Base-by-base conservation (phyloP, 2,329 filamentous ascomycete genomes). In the Fonsecaea pedrosoi region DNA sequence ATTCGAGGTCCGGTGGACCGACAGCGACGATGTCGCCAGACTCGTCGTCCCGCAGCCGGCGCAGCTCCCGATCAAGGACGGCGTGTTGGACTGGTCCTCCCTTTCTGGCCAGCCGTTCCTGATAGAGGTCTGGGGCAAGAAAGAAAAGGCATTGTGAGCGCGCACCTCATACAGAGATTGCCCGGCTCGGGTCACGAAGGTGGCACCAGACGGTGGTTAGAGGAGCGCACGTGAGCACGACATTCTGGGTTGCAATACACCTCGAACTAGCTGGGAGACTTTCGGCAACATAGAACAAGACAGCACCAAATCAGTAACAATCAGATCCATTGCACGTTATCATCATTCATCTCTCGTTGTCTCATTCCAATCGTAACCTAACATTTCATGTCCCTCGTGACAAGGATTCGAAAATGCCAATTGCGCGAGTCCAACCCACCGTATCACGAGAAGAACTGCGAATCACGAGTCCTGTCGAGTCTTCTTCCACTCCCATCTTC, bases 101-200 rank as follows among this genome's bases (percentile, higher is more conserved):
- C 15, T 69, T 37, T 56, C 62, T 9, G 68, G 68, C 12, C 45
- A 65, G 48, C 68, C 68, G 15, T 69, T 69, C 50, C 4, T 65
- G 32, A 69, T 69, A 32, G 65, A 69, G 48, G 15, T n/a, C 42
- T 70, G 65, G 68, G 68, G 68, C 13, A 70, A 70, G 65, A 64
- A 63, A 53, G 68, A 70, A 34, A 70, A 70, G 57, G 68, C 68
- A 3, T 32, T 65, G 18, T 66, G 60, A 57, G n/a, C 10, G 13
- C 3, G 25, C 25, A 25, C 25, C 40, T 45, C 45, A 50, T 25
- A 25, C 18, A 15, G 3, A 21, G 2, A 25, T 25, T 50, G 18
- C 45, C 18, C 8, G 8, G 21, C 18, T 10, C 15, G 8, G 3
- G 1, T 8, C 18, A 25, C 15, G 45, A 25, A 25, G 10, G 2